Conservation (phyloP, 139 green algal genomes). For the Micractinium sp. region DNA sequence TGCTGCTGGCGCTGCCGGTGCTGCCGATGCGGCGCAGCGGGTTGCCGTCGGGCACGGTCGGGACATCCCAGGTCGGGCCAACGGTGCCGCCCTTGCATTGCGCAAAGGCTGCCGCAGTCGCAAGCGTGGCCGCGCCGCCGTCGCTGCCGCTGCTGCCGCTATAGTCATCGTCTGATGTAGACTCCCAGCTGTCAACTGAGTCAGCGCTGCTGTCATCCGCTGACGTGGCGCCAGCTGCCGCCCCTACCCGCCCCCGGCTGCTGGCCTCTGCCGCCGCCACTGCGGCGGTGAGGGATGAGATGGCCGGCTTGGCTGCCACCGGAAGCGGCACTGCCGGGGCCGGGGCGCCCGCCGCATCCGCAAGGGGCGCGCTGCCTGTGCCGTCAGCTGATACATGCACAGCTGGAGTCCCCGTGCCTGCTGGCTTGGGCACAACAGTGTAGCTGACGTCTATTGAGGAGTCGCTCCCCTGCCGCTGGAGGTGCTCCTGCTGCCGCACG, state of each 20-base stretch:
- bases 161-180: constrained; percentile 31
- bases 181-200: constrained; percentile 27
- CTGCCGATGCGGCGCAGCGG: constrained; percentile 1
- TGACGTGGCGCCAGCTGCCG: neutral
- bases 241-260: neutral
- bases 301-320: neutral
- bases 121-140: neutral
- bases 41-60: neutral
- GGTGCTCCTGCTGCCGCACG: neutral
- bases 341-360: neutral
- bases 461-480: neutral
- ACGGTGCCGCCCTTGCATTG: too few relatives aligned
- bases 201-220: neutral
- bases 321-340: neutral
- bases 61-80: too few relatives aligned
- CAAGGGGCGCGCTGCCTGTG: neutral
- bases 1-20: neutral
- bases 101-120: neutral
- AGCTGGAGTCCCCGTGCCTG: neutral
- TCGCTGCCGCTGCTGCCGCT: constrained; percentile 14
- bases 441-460: constrained; percentile 12
- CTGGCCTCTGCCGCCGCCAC: constrained; percentile 13
- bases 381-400: neutral
- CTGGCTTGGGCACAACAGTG: neutral
- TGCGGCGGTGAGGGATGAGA: constrained; percentile 9